Base-by-base conservation (phyloP, 2,329 filamentous ascomycete genomes). In the Cadophora luteo-olivacea region DNA sequence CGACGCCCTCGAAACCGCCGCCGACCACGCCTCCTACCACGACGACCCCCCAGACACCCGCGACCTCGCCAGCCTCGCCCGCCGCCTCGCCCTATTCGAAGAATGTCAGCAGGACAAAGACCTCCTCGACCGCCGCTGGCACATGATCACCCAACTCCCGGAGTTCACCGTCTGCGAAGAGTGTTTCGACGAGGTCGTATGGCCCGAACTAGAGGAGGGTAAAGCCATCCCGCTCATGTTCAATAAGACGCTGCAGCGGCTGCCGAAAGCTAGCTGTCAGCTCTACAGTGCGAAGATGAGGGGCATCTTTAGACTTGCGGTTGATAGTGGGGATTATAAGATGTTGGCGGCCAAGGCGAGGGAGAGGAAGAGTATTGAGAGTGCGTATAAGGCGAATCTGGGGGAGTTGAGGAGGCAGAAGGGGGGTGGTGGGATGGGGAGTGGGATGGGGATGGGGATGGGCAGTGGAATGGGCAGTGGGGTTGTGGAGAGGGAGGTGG, bases 81-180 rank as follows among this genome's bases (percentile, higher is more conserved):
- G 72, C 2, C 68, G 70, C 2, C 67, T 78, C 5, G 65, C 73
- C 3, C 29, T 68, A 2, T 61, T 75, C 11, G 64, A 70, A 9
- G 76, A 78, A 68, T 78, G 76, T 48, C 71, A 72, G n/a, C 78
- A 78, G 9, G 81, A 81, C 38, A 78, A 79, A 36, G 78, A 83
- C 5, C 83, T 88, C 0, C 84, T 93, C 72, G 81, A 91, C 9
- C 82, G 82, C 61, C 82, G 85, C 49, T 97, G 94, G 94, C 90
- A 97, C 78, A 89, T 87, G 66, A 93, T 97, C 78, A 88, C 91
- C 0, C 84, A 87, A 16, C 81, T 97, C 0, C 92, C 91, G 0
- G 87, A 94, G 60, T 88, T 97, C 75, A 93, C 91, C 0, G 90
- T 97, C 4, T 98, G 94, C 79, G 89, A 92, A 72, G 92, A 95